Base-by-base conservation (phyloP, 345 rosid genomes). In the Hibiscus syriacus region DNA sequence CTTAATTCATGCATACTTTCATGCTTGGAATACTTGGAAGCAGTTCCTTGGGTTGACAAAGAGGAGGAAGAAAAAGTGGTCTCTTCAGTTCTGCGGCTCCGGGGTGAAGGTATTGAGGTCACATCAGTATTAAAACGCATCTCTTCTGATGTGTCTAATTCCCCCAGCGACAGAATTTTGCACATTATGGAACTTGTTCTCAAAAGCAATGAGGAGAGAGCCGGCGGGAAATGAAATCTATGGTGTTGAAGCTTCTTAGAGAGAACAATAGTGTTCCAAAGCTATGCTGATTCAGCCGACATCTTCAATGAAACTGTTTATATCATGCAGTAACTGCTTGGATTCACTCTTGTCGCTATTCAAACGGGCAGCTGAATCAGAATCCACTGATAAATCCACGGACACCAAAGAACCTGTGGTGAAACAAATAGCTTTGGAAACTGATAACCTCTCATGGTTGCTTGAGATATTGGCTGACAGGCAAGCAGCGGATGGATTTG, bases 11-110 rank as follows among this genome's bases (percentile, higher is more conserved):
- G 99, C 81, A 84, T 89, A 0, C 77, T 70, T 30, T 81, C 92
- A 71, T 90, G 96, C 75, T 84, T 93, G 79, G 94, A 89, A 82
- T 93, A 89, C 75, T 76, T 93, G 69, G 98, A 93, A 85, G 98
- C 98, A 64, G 98, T 90, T 78, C 98, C 98, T 0, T 93, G 98
- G 98, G 91, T 89, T 16, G 98, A 94, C 22, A 91, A 89, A 61
- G 98, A 93, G 77, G 98, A 93, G 74, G 98, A 93, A 73, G 96
- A 87, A 73, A 93, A 86, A 71, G 98, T 93, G 25, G 84, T 93
- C 65, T 87, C 91, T 6, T 83, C 92, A 16, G 82, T 93, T 48
- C 73, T 83, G 22, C 80, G 81, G 48, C 85, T 93, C 34, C 92
- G 86, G 74, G 76, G 79, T 23, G 90, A 93, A 77, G 92, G 86